These are phyloP conservation scores for Epichloe sylvatica DNA, from an alignment of 2,329 filamentous ascomycete species.

Conservation along the genomic window DNA sequence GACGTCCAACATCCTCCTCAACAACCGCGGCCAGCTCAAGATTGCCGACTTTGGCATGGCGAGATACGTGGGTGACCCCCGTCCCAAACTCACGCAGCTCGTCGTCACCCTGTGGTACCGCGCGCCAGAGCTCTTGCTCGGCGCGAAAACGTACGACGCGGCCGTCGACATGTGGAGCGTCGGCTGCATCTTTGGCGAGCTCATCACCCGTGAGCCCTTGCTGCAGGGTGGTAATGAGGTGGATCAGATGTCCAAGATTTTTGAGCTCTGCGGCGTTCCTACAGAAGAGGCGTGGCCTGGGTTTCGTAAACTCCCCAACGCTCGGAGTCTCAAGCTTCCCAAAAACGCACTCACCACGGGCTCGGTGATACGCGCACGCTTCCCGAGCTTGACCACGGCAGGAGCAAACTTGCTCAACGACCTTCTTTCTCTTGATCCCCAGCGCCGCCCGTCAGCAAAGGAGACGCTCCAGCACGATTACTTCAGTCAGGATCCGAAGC, in stretches of 20 bases:
- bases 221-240: conserved; percentile 87
- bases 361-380: conserved; percentile 57
- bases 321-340: conserved; percentile 61
- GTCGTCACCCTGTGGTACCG: conserved; percentile 98
- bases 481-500: conserved; percentile 77
- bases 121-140: conserved; percentile 77
- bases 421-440: conserved; percentile 64
- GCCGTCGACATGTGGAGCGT: conserved; percentile 92
- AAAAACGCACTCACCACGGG: conserved; percentile 25
- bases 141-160: conserved; percentile 57
- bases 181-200: conserved; percentile 89
- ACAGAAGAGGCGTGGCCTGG: conserved; percentile 71
- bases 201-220: conserved; percentile 69
- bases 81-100: conserved; percentile 69
- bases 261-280: conserved; percentile 77
- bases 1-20: conserved; percentile 85
- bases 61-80: conserved; percentile 68
- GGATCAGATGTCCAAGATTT: conserved; percentile 76
- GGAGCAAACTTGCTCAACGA: conserved; percentile 56
- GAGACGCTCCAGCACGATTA: conserved; percentile 70
- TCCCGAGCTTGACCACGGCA: conserved; percentile 66
- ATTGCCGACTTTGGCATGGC: conserved; percentile 98
- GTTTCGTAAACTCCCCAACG: conserved; percentile 79
- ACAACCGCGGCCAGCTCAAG: conserved; percentile 88
- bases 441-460: conserved; percentile 51